Evolutionary conservation across 106 monocot genomes (phyloP).

Genomic region (Dioscorea zingiberensis): DNA sequence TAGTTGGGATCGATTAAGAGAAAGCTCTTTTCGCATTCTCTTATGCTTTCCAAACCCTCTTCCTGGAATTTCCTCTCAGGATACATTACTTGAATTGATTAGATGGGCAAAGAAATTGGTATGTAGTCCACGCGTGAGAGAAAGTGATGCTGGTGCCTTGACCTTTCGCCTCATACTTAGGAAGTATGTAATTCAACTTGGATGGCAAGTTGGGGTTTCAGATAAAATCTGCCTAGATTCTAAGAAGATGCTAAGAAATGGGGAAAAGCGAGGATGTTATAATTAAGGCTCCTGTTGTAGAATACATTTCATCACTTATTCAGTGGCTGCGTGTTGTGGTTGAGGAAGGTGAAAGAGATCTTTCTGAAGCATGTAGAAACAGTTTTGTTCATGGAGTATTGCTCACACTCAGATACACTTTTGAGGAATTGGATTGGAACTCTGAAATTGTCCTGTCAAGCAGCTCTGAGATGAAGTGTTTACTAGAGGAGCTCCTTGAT

Average conservation of each 20-base stretch:
- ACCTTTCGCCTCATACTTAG: slow-evolving; percentile 80
- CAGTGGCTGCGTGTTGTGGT: slow-evolving; percentile 67
- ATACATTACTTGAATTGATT: slow-evolving; percentile 54
- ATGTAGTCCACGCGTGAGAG: slow-evolving; percentile 90
- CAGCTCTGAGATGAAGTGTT: slow-evolving; percentile 42
- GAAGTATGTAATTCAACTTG: slow-evolving; percentile 86
- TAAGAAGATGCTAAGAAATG: slow-evolving; percentile 15
- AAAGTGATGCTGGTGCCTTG: slow-evolving; percentile 98
- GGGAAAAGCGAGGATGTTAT: slow-evolving; percentile 10
- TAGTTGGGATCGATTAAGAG: slow-evolving; percentile 96
- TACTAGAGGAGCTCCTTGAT: slow-evolving; percentile 65
- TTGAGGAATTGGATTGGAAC: slow-evolving; percentile 95
- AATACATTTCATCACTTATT: slow-evolving; percentile 71
- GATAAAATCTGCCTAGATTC: slow-evolving; percentile 21
- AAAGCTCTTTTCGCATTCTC: slow-evolving; percentile 89
- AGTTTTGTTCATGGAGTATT: slow-evolving; percentile 97
- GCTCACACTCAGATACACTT: slow-evolving; percentile 90
- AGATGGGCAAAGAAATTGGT: slow-evolving; percentile 86
- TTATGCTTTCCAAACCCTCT: slow-evolving; percentile 81
- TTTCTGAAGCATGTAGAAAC: slow-evolving; percentile 74
- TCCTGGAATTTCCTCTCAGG: slow-evolving; percentile 61
- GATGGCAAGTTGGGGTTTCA: slow-evolving; percentile 50
- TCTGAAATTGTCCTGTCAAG: slow-evolving; percentile 43
- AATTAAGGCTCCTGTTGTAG: slow-evolving; percentile 26
- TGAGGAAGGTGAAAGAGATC: slow-evolving; percentile 81